A percentile compares a stretch with the other conserved stretches of the same genome.
Conservation (phyloP, 2,329 filamentous ascomycete genomes). For the Drechslera avenae region DNA sequence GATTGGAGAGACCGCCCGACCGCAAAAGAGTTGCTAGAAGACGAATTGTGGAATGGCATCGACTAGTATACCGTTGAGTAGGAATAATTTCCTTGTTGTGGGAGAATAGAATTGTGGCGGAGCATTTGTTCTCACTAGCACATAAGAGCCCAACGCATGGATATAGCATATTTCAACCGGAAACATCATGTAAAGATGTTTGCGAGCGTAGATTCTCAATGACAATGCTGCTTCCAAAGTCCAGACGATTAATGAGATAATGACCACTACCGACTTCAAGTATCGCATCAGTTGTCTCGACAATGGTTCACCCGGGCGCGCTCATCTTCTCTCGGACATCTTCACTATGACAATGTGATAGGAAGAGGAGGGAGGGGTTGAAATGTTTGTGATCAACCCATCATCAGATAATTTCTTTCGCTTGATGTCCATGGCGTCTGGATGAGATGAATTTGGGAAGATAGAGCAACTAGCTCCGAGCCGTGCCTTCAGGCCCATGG, state of each 20-base stretch:
- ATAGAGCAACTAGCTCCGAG: not conserved
- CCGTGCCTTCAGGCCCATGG: not conserved
- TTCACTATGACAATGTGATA: not conserved
- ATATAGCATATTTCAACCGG: too few species aligned
- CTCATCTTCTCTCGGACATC: not conserved
- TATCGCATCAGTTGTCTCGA: not conserved
- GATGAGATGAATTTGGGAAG: not conserved
- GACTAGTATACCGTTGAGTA: not conserved
- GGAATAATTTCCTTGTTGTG: not conserved
- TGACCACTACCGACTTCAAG: not conserved
- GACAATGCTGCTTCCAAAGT: not conserved
- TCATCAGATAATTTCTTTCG: not conserved
- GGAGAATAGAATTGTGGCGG: too few species aligned
- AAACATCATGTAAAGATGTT: too few species aligned
- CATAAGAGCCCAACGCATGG: too few species aligned
- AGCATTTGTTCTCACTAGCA: too few species aligned
- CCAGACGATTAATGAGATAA: not conserved
- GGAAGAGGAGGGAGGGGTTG: not conserved
- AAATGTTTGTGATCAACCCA: not conserved
- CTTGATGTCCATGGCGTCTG: not conserved
- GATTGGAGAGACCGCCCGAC: constrained; percentile 52
- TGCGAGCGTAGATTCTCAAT: not conserved
- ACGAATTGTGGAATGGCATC: constrained; percentile 45
- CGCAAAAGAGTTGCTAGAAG: constrained; percentile 46
- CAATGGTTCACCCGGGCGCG: not conserved